Base-by-base conservation (phyloP, 768 basidiomycete genomes). In the Harrya chromipes region DNA sequence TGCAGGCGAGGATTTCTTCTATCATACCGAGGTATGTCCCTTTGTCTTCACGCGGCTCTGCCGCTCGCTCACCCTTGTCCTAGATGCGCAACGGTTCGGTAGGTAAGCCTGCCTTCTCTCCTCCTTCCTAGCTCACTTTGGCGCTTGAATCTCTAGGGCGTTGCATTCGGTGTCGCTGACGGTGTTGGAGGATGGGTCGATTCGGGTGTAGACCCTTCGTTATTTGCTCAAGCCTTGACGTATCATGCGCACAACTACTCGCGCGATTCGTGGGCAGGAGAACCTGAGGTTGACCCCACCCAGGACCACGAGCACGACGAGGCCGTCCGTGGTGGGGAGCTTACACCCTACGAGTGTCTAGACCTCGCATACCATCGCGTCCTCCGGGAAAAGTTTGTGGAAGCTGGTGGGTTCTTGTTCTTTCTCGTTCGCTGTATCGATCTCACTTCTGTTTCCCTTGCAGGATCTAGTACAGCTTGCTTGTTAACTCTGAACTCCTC, bases 151-250 rank as follows among this genome's bases (percentile, higher is more conserved):
- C 0, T 20, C n/a, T 26, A 90, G 87, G 87, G 88, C 20, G 65
- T 90, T 24, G 80, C 87, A 2, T 75, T 97, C 46, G 92, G 90
- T 33, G 81, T 97, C 5, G 90, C 93, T 34, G 94, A 97, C 59
- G 94, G 94, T 17, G 93, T 97, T 4, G 93, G 93, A 2, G 93
- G 94, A 17, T 97, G 94, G 94, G 78, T 81, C 41, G 81, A 85
- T 33, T 79, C 81, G 23, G 87, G 90, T 14, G 80, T 90, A 45
- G 92, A 97, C 68, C 91, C 91, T 1, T 85, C 91, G 0, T 72
- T 94, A 39, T 97, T 94, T 72, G 85, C 92, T 1, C 94, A 97
- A 70, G 81, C 90, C 0, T 72, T 97, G 43, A 93, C 94, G 88
- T 94, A 85, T 67, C 84, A 89, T 67, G 83, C 89, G 3, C 81